Base-by-base conservation (phyloP, 192 early-diverging fungal species). In the Coemansia sp. region DNA sequence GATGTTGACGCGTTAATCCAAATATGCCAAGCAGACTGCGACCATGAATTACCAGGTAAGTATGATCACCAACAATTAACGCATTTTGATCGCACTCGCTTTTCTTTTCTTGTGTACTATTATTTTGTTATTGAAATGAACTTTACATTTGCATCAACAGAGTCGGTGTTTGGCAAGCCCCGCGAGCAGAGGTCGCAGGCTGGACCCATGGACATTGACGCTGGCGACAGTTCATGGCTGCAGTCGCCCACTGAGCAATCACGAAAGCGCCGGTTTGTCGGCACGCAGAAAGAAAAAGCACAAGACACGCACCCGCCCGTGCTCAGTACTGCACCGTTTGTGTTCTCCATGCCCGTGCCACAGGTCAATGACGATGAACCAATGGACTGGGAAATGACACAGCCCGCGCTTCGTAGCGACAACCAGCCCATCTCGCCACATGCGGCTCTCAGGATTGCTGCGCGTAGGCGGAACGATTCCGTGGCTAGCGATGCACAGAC, bases 201-300 rank as follows among this genome's bases (percentile, higher is more conserved):
- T n/a, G 69, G 66, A 18, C 75, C 75, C 8, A 78, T 78, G 75
- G 76, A 79, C 58, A 56, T 79, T 47, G 76, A 79, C 64, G 46
- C 53, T 40, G 50, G 62, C 49, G 76, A 79, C 67, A 57, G 63
- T 52, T 65, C 75, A 9, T 78, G 75, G 75, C 66, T 78, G 6
- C 68, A 59, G 54, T 42, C 66, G 15, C 52, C 69, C 7, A 20
- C 46, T 24, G 64, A 76, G 53, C 68, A 38, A 23, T 31, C 59
- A 11, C 68, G 64, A 50, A 76, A 76, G 56, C 59, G 73, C 60
- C 63, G 38, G 67, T 56, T 58, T 21, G 4, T 52, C 46, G 21
- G 25, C 53, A 28, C 31, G 12, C 18, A 42, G 53, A 54, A 10
- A 18, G 26, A 18, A 37, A 42, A 51, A 61, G 23, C 48, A 15